Percentiles rank a stretch among this genome's conserved stretches.
Conservation (phyloP, 257 asterid genomes). For the Fraxinus americana region DNA sequence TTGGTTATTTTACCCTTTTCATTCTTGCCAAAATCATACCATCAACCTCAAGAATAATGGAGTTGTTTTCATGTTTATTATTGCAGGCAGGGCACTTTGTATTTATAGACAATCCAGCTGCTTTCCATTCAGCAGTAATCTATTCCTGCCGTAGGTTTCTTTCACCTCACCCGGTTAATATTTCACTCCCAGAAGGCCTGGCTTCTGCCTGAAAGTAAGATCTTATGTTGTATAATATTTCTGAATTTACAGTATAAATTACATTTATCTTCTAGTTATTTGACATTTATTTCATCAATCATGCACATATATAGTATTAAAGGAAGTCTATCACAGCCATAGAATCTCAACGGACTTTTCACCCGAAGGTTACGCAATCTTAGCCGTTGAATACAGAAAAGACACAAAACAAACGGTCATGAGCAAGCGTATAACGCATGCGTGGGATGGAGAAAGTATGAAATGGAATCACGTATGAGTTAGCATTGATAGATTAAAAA, state of each 20-base stretch:
- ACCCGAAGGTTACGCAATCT: too few relatives aligned
- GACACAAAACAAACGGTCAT: too few relatives aligned
- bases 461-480: too few relatives aligned
- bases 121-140: conserved; percentile 62
- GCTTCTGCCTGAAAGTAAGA: conserved; percentile 37
- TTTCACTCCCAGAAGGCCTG: conserved; percentile 55
- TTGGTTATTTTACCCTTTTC: not conserved
- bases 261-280: not conserved
- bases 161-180: conserved; percentile 32
- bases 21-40: not conserved
- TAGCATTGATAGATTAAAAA: too few relatives aligned
- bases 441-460: too few relatives aligned
- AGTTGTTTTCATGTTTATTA: not conserved
- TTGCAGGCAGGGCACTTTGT: conserved; percentile 78
- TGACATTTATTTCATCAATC: not conserved
- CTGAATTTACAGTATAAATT: not conserved
- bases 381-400: too few relatives aligned
- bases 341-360: too few relatives aligned
- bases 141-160: conserved; percentile 61
- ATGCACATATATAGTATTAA: not conserved
- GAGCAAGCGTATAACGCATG: too few relatives aligned
- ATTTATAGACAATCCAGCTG: conserved; percentile 62
- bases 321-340: too few relatives aligned
- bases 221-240: not conserved
- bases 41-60: not conserved